These are phyloP conservation scores for Vaccinium darrowii DNA, from an alignment of 148 eudicot species.

Conservation along the genomic window DNA sequence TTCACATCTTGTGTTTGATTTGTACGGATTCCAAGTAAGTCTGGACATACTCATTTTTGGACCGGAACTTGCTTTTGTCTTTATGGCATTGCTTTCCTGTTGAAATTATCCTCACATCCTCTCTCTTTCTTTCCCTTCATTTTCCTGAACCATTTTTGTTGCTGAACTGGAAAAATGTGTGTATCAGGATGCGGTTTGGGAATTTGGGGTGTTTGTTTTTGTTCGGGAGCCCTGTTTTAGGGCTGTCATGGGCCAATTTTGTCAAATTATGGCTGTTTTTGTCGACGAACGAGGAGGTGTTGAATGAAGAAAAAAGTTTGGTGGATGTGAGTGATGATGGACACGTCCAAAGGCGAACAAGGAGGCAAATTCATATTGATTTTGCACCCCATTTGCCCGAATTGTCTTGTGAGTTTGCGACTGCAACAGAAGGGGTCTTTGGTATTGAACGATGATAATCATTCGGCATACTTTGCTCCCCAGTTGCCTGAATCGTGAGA, in stretches of 20 bases:
- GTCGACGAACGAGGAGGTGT: slow-evolving; percentile 54
- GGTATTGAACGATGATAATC: slow-evolving; percentile 39
- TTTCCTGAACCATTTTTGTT: not conserved
- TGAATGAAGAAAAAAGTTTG: slow-evolving; percentile 33
- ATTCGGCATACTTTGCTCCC: not conserved
- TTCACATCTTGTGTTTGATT: not conserved
- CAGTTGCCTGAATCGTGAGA: slow-evolving; percentile 23
- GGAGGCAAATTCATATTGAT: slow-evolving; percentile 59
- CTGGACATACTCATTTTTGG: not conserved
- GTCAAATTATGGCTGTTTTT: slow-evolving; percentile 71
- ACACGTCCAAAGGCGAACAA: slow-evolving; percentile 28
- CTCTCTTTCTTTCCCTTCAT: no score
- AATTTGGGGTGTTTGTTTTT: slow-evolving; percentile 54
- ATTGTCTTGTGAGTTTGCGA: slow-evolving; percentile 63
- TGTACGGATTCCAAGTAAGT: not conserved
- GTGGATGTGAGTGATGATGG: slow-evolving; percentile 33
- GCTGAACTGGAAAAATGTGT: no score
- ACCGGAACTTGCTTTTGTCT: not conserved
- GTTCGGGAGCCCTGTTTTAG: slow-evolving; percentile 73
- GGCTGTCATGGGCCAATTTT: slow-evolving; percentile 87
- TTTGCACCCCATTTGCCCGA: slow-evolving; percentile 88
- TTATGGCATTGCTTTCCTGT: not conserved
- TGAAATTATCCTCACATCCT: not conserved
- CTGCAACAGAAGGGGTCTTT: slow-evolving; percentile 60
- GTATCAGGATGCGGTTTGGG: slow-evolving; percentile 38